Base-by-base conservation (phyloP, 176 grass and related monocot genomes). In the Aegilops speltoides region DNA sequence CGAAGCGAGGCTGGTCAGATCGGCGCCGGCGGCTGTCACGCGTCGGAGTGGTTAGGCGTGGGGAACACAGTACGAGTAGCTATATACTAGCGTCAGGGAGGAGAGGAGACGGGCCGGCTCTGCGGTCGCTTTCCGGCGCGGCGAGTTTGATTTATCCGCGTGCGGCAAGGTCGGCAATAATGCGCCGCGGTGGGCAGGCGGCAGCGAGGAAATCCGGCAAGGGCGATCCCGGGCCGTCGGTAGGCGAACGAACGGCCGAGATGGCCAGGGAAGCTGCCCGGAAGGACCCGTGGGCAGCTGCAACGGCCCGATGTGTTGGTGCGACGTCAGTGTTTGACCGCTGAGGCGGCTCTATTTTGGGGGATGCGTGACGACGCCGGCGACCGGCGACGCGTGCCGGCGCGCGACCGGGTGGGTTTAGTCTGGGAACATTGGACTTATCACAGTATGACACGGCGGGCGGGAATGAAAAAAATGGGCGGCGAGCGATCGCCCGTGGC, bases 321-420 rank as follows among this genome's bases (percentile, higher is more conserved):
- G 70, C 70, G 70, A 84, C 70, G 70, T 22, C 71, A 13, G 57
- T 2, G 54, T 76, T 85, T 80, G 87, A 84, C 75, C 66, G 28
- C 15, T 22, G 23, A 31, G 25, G 26, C 45, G 17, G 25, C 19
- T 76, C 16, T 0, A 1, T 22, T 12, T 20, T 28, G 17, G 20
- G 69, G 69, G 10, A 73, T 20, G 2, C 33, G 34, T 29, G 62
- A 7, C 8, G 76, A n/a, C 76, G 84, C 48, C 64, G 9, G 67
- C 32, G 81, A 11, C 52, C 6, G 16, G 14, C 0, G 86, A 65
- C 68, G 78, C 69, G 29, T 78, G 80, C 80, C 20, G 50, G 50
- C 73, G 52, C 0, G 14, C 1, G 8, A 38, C 57, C 26, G n/a
- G 56, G 54, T 13, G 2, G 54, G 67, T 28, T 67, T 5, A 19